A percentile compares a stretch with the other conserved stretches of the same genome.
phyloP scores from a whole-genome alignment of 306 rosid species.

The Ceratonia siliqua region DNA sequence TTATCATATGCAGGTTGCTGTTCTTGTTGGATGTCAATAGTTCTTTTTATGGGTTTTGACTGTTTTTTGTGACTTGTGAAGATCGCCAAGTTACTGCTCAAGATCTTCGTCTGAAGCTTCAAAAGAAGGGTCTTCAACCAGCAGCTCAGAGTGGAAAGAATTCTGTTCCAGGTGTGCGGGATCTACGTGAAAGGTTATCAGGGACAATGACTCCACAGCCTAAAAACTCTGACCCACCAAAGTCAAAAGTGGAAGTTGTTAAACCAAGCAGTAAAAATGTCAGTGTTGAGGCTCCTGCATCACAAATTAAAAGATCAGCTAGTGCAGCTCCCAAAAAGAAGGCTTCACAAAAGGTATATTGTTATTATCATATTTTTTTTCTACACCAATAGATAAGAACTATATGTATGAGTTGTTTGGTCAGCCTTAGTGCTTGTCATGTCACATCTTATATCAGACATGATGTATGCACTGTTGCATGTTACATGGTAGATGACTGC shows the following conservation, averaged over 20 bases:
- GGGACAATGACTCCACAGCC: slow-evolving; percentile 77
- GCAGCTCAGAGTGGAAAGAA: slow-evolving; percentile 65
- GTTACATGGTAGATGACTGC: slow-evolving; percentile 6
- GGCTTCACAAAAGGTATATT: slow-evolving; percentile 66
- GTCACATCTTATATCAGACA: neutral
- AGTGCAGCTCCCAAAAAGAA: slow-evolving; percentile 58
- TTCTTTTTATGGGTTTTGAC: slow-evolving; percentile 53
- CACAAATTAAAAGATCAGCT: slow-evolving; percentile 49
- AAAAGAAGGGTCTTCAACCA: slow-evolving; percentile 71
- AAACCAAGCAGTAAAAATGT: slow-evolving; percentile 57
- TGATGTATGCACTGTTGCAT: slow-evolving; percentile 12
- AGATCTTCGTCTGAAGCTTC: slow-evolving; percentile 97
- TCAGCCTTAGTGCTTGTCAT: slow-evolving; percentile 11
- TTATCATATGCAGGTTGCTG: slow-evolving; percentile 43
- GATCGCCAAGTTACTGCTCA: slow-evolving; percentile 67
- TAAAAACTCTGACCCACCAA: slow-evolving; percentile 62
- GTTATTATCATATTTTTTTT: neutral
- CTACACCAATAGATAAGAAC: neutral
- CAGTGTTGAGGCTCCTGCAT: slow-evolving; percentile 48
- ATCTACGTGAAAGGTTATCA: slow-evolving; percentile 87
- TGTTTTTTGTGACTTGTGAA: slow-evolving; percentile 62
- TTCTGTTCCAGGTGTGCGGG: slow-evolving; percentile 62
- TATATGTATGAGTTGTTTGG: slow-evolving; percentile 4
- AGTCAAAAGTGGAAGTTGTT: slow-evolving; percentile 51
- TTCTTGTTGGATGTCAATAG: slow-evolving; percentile 44